phyloP scores from a whole-genome alignment of 805 yeast species.

The Hanseniaspora occidentalis region DNA sequence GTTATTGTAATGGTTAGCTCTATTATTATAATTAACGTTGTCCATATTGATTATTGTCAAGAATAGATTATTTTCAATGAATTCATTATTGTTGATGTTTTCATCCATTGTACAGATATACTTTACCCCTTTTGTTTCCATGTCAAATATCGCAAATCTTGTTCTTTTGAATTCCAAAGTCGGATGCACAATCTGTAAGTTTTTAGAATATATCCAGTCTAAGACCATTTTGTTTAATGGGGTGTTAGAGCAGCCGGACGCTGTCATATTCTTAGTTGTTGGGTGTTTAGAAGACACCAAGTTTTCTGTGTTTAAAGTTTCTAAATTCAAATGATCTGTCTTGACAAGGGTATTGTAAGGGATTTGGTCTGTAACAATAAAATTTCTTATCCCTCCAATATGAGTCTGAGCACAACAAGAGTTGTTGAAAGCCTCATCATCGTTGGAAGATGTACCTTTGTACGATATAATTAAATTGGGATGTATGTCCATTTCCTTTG shows the following conservation, averaged over 20 bases:
- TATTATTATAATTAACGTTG: not conserved
- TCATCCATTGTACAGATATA: conserved; percentile 18
- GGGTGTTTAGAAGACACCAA: no score
- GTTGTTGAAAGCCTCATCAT: conserved; percentile 6
- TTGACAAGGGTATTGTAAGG: not conserved
- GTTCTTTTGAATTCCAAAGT: conserved; percentile 15
- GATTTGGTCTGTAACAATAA: conserved; percentile 11
- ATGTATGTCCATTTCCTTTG: conserved; percentile 9
- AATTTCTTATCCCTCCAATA: conserved; percentile 23
- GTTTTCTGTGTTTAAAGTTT: not conserved
- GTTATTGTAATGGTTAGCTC: not conserved
- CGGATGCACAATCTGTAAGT: conserved; percentile 9
- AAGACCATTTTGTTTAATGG: conserved; percentile 15
- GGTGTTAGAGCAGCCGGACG: not conserved
- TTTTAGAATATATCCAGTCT: conserved; percentile 19
- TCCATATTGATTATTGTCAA: not conserved
- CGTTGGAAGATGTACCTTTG: conserved; percentile 10
- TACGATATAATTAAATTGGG: conserved; percentile 13
- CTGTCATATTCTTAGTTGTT: no score
- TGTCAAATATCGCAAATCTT: conserved; percentile 13
- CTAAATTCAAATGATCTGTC: not conserved
- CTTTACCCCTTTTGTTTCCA: conserved; percentile 2
- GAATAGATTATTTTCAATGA: not conserved
- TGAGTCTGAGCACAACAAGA: conserved; percentile 10
- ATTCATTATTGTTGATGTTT: conserved; percentile 11